These are phyloP conservation scores for Murraya paniculata DNA, from an alignment of 345 rosid species.

Conservation along the genomic window DNA sequence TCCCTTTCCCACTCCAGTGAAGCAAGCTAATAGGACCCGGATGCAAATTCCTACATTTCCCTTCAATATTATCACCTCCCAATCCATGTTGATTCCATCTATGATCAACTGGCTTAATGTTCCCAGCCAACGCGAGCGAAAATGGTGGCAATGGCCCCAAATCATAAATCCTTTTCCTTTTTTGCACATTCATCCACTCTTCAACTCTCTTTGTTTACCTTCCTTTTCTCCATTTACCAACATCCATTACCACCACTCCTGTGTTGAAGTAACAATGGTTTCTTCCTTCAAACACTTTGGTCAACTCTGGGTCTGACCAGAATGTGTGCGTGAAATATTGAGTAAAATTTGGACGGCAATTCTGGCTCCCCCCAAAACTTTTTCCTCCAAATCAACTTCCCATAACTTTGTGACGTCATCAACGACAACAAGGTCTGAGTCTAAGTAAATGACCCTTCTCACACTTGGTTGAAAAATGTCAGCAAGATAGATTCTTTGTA, in stretches of 20 bases:
- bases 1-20: conserved; percentile 75
- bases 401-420: conserved; percentile 57
- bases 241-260: conserved; percentile 68
- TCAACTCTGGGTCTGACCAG: too few species aligned
- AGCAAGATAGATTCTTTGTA: conserved; percentile 59
- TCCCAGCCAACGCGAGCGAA: conserved; percentile 57
- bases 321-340: conserved; percentile 45
- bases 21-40: conserved; percentile 71
- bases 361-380: conserved; percentile 62
- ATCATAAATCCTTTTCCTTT: conserved; percentile 55
- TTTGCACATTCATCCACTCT: conserved; percentile 61
- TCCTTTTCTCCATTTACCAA: conserved; percentile 58
- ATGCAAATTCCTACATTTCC: conserved; percentile 56
- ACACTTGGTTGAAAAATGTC: conserved; percentile 48
- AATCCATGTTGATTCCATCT: conserved; percentile 77
- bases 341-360: conserved; percentile 58
- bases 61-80: conserved; percentile 65
- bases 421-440: conserved; percentile 63
- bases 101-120: conserved; percentile 57
- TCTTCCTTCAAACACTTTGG: conserved; percentile 45
- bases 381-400: conserved; percentile 48
- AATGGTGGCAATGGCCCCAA: conserved; percentile 70
- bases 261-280: conserved; percentile 66
- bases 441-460: conserved; percentile 48
- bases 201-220: conserved; percentile 45